phyloP scores from a whole-genome alignment of 805 yeast genomes.

The Zygosaccharomyces kombuchaensis region DNA sequence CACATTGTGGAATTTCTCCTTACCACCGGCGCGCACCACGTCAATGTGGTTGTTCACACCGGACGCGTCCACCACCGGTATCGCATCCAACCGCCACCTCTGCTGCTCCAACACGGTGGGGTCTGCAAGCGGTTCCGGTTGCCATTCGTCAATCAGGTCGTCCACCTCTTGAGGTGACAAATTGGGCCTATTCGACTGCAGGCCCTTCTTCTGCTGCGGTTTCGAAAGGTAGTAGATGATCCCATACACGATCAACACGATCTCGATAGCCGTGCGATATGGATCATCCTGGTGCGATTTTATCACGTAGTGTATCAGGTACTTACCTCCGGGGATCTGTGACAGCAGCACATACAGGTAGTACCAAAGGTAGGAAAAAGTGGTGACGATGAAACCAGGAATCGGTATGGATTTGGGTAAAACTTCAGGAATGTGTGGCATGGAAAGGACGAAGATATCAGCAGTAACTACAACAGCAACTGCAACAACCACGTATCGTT shows the following conservation, averaged over 20 bases:
- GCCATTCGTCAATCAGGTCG: slow-evolving; percentile 85
- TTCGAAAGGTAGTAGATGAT: slow-evolving; percentile 67
- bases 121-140: slow-evolving; percentile 76
- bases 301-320: slow-evolving; percentile 62
- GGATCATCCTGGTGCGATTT: slow-evolving; percentile 94
- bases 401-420: slow-evolving; percentile 31
- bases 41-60: slow-evolving; percentile 38
- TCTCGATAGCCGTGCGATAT: slow-evolving; percentile 76
- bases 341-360: slow-evolving; percentile 16
- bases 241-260: slow-evolving; percentile 73
- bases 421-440: slow-evolving; percentile 24
- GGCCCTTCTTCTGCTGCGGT: slow-evolving; percentile 72
- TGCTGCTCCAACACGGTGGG: slow-evolving; percentile 38
- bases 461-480: not conserved
- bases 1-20: slow-evolving; percentile 37
- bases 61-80: slow-evolving; percentile 61
- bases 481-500: not conserved
- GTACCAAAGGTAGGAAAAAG: slow-evolving; percentile 26
- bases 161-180: slow-evolving; percentile 64
- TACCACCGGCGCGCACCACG: slow-evolving; percentile 28
- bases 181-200: slow-evolving; percentile 64
- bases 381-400: slow-evolving; percentile 23
- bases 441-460: slow-evolving; percentile 4
- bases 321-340: slow-evolving; percentile 30
- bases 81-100: slow-evolving; percentile 54